A percentile compares a stretch with the other conserved stretches of the same genome.
Evolutionary conservation across 805 yeast genomes (phyloP).

Genomic region (Maudiozyma serrabonitensis): DNA sequence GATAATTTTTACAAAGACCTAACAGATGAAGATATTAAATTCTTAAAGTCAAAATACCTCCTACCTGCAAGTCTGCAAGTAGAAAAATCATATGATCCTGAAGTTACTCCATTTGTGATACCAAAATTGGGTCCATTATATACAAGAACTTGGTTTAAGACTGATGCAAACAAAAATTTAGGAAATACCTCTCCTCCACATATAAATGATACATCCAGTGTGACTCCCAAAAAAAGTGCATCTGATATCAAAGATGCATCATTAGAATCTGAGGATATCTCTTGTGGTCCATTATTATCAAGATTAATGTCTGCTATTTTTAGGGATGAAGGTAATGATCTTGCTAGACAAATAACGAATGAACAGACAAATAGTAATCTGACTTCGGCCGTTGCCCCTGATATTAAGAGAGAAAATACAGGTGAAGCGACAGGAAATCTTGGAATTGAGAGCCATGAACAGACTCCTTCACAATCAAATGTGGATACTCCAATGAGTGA

Average conservation of each 20-base stretch:
- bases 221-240: constrained; percentile 49
- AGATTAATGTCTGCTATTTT: constrained; percentile 75
- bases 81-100: constrained; percentile 47
- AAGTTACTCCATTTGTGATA: constrained; percentile 60
- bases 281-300: constrained; percentile 87
- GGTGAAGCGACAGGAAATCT: constrained; percentile 13
- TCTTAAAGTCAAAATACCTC: constrained; percentile 53
- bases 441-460: constrained; percentile 10
- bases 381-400: background rate
- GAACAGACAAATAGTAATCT: background rate
- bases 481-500: constrained; percentile 17
- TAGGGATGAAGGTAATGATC: constrained; percentile 16
- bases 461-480: constrained; percentile 11
- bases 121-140: constrained; percentile 83
- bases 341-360: constrained; percentile 2
- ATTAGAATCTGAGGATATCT: constrained; percentile 62
- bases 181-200: constrained; percentile 37
- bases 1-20: constrained; percentile 78
- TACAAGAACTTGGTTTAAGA: constrained; percentile 78
- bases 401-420: constrained; percentile 13
- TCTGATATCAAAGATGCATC: constrained; percentile 44
- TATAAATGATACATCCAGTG: constrained; percentile 33
- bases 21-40: constrained; percentile 70
- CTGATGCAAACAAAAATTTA: constrained; percentile 47
- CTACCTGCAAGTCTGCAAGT: constrained; percentile 38